These are phyloP conservation scores for Vinca minor DNA, from an alignment of 257 asterid species.

Conservation along the genomic window DNA sequence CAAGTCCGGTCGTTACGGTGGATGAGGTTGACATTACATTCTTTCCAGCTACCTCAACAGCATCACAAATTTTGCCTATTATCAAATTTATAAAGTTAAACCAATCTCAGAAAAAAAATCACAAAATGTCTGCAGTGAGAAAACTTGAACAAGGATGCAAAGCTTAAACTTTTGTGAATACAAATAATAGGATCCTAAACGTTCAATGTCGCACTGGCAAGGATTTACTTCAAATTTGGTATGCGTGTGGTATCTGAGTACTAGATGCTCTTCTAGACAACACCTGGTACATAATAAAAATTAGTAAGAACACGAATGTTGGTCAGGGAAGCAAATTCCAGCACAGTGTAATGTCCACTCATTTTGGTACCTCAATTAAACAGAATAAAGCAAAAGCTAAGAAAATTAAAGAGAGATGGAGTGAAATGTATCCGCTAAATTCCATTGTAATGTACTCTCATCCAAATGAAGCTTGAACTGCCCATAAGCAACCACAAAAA, in stretches of 20 bases:
- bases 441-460: background rate
- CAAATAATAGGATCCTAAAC: background rate
- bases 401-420: background rate
- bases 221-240: background rate
- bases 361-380: background rate
- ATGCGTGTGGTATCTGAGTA: background rate
- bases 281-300: background rate
- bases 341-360: background rate
- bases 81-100: constrained; percentile 17
- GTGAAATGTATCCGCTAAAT: background rate
- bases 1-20: constrained; percentile 87
- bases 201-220: background rate
- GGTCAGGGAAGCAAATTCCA: background rate
- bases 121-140: background rate
- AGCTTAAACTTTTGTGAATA: background rate
- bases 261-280: background rate
- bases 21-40: constrained; percentile 85
- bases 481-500: background rate
- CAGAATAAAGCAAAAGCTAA: background rate
- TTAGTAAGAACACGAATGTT: background rate
- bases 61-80: constrained; percentile 80
- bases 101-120: constrained; percentile 4
- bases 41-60: constrained; percentile 91
- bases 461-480: background rate
- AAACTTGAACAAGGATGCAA: constrained; percentile 3